Evolutionary conservation across 2,329 filamentous ascomycete genomes (phyloP).

Genomic region (Thielaviopsis populi): DNA sequence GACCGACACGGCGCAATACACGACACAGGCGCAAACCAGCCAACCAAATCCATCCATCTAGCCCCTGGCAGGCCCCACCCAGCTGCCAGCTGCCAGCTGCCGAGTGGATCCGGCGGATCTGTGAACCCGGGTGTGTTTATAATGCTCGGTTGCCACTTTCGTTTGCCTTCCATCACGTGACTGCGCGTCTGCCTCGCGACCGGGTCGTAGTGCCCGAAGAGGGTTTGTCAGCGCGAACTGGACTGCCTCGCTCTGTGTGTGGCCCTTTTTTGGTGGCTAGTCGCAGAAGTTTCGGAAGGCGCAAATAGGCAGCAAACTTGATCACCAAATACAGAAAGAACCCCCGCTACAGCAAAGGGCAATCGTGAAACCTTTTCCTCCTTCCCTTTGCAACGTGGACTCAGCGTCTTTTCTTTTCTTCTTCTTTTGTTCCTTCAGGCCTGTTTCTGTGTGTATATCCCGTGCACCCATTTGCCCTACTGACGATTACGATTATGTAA

Average conservation of each 20-base stretch:
- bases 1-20: background rate
- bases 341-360: background rate
- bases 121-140: background rate
- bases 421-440: too few species aligned
- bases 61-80: background rate
- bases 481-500: slow-evolving; percentile 9
- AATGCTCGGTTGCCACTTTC: background rate
- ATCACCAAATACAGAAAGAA: background rate
- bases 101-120: background rate
- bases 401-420: background rate
- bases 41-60: slow-evolving; percentile 5
- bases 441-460: background rate
- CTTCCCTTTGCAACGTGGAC: background rate
- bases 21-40: background rate
- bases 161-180: slow-evolving; percentile 1
- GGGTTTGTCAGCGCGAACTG: background rate
- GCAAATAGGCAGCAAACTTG: background rate
- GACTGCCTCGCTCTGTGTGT: too few species aligned
- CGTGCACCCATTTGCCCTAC: background rate
- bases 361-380: background rate
- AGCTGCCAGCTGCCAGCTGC: slow-evolving; percentile 1
- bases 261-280: background rate
- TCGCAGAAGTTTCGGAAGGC: background rate
- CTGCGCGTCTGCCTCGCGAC: slow-evolving; percentile 5
- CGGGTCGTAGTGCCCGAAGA: background rate